These are phyloP conservation scores for Arthrinium phaeospermum DNA, from an alignment of 2,329 filamentous ascomycete genomes.

Conservation along the genomic window DNA sequence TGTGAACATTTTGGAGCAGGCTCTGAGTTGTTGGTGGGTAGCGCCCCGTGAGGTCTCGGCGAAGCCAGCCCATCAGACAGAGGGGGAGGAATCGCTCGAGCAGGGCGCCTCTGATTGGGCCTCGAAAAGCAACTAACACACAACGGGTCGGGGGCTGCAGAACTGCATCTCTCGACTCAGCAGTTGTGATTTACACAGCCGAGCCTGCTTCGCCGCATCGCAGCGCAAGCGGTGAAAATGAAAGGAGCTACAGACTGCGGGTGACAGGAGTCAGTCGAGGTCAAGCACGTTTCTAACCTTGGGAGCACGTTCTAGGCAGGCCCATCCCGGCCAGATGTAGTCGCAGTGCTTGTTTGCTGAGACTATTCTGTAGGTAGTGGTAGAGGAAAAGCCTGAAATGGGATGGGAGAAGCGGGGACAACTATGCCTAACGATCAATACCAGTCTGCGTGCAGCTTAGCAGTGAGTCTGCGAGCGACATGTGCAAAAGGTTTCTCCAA, in stretches of 20 bases:
- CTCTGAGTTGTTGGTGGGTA: conserved; percentile 1
- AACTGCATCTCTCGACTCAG: conserved; percentile 5
- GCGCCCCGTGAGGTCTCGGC: conserved; percentile 8
- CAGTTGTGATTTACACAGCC: background rate
- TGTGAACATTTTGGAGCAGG: conserved; percentile 1
- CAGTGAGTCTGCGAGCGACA: background rate
- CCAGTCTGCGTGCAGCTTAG: background rate
- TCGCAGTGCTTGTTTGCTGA: background rate
- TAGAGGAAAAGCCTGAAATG: conserved; percentile 11
- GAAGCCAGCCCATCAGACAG: background rate
- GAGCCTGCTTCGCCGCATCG: background rate
- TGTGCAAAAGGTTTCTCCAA: background rate
- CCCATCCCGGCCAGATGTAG: conserved; percentile 1
- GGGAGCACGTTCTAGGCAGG: background rate
- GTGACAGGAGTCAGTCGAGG: conserved; percentile 4
- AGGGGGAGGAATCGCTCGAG: background rate
- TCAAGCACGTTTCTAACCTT: no score
- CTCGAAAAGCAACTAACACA: conserved; percentile 1
- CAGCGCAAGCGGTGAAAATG: background rate
- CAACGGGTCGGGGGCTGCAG: background rate
- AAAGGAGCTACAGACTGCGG: background rate
- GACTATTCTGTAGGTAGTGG: background rate
- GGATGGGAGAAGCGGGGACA: conserved; percentile 1
- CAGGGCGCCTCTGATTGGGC: background rate
- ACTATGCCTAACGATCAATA: conserved; percentile 8